Conservation (phyloP, 306 rosid species). For the Prunus salicina region DNA sequence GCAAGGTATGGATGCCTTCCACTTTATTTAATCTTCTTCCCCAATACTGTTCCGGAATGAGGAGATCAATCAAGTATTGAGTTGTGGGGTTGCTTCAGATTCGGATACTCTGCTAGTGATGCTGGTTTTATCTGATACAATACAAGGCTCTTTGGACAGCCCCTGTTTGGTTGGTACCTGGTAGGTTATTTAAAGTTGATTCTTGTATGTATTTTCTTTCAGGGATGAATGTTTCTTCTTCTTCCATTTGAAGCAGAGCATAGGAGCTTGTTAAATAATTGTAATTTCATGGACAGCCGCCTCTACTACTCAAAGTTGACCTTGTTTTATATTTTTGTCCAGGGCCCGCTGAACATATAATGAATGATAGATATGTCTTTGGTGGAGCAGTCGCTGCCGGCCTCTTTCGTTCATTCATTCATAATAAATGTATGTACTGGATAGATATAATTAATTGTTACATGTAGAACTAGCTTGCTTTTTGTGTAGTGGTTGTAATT, state of each 20-base stretch:
- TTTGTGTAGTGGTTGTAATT: not conserved
- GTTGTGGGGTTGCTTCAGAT: not conserved
- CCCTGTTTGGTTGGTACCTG: not conserved
- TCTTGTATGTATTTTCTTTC: not conserved
- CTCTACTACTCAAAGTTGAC: slow-evolving; percentile 1
- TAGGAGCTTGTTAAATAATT: not conserved
- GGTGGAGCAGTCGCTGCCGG: slow-evolving; percentile 3
- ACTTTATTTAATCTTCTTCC: not conserved
- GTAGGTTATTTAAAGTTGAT: not conserved
- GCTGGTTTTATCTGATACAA: not conserved
- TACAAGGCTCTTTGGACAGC: not conserved
- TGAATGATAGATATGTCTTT: not conserved
- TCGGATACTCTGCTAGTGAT: not conserved
- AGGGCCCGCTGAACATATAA: not conserved
- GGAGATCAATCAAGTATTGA: not conserved
- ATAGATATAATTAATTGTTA: not conserved
- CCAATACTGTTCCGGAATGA: not conserved
- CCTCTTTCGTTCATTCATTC: not conserved
- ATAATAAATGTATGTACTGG: not conserved
- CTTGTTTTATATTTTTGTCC: slow-evolving; percentile 1
- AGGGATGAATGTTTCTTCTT: not conserved
- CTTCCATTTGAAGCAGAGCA: not conserved
- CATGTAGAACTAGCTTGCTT: not conserved
- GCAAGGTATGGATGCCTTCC: not conserved
- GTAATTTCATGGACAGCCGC: not conserved